Conservation (phyloP, 225 moss, liverwort and hornwort genomes). For the Marchantia paleacea region DNA sequence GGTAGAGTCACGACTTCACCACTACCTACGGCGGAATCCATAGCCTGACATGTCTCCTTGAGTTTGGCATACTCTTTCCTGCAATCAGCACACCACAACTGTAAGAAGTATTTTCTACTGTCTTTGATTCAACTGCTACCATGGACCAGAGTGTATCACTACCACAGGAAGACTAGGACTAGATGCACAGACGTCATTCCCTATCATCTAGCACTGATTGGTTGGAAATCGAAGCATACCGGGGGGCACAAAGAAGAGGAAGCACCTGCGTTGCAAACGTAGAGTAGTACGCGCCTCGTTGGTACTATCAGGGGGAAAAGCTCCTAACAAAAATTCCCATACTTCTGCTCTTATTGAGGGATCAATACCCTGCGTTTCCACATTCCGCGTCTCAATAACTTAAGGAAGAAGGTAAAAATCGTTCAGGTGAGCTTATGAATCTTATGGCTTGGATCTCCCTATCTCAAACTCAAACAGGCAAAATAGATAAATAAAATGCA, state of each 20-base stretch:
- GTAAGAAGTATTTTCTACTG: neutral
- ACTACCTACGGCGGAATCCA: slow-evolving; percentile 89
- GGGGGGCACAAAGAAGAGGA: slow-evolving; percentile 26
- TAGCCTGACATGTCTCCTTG: slow-evolving; percentile 72
- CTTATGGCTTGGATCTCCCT: neutral
- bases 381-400: neutral
- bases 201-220: slow-evolving; percentile 13
- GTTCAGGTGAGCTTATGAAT: neutral
- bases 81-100: slow-evolving; percentile 17
- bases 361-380: slow-evolving; percentile 71
- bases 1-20: slow-evolving; percentile 76
- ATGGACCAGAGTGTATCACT: neutral
- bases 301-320: slow-evolving; percentile 68
- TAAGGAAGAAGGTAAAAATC: neutral
- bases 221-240: slow-evolving; percentile 43
- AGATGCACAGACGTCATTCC: neutral
- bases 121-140: neutral
- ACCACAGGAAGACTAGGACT: neutral
- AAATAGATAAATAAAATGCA: neutral
- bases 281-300: slow-evolving; percentile 76
- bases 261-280: slow-evolving; percentile 87
- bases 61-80: slow-evolving; percentile 86
- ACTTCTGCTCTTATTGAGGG: slow-evolving; percentile 91
- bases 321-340: slow-evolving; percentile 95
- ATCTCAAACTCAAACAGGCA: neutral